Base-by-base conservation (phyloP, 257 asterid genomes). In the Cordia subcordata region DNA sequence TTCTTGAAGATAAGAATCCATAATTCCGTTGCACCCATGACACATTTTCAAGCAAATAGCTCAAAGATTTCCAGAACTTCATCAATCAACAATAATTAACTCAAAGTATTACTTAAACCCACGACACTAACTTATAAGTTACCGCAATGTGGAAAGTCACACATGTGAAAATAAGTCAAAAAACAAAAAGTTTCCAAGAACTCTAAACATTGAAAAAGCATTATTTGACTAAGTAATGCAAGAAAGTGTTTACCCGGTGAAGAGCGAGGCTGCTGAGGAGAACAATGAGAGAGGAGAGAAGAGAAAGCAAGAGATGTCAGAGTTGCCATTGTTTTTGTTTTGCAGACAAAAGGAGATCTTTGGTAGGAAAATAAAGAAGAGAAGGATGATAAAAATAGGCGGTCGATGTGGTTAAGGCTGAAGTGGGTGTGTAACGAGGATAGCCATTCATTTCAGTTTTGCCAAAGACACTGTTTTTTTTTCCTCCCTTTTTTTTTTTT, bases 251-350 rank as follows among this genome's bases (percentile, higher is more conserved):
- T 58, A 86, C 96, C 88, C 55, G 90, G 76, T 65, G 64, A 22
- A 67, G 74, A 68, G 61, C 79, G 83, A 14, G 85, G 76, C 0
- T 68, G 81, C 58, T 63, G 71, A 6, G 82, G 71, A 6, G 82
- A 74, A 68, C 57, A 65, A 9, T 50, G 89, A 56, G 95, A 82
- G 69, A 74, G 54, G 19, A 82, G 72, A 37, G 90, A 75, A 27
- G 85, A 76, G 76, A 78, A 75, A 63, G 76, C 86, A 53, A 84
- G 64, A 16, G 87, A 86, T 39, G 80, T 96, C 54, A 86, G 79
- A 55, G 86, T 71, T 57, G 96, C 92, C 92, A 82, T 81, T 37
- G 19, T 47, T 51, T 42, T 22, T 10, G 46, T 35, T 27, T 40
- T 51, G n/a, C n/a, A 16, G 60, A 64, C 51, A 64, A 35, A 32